Base-by-base conservation (phyloP, 1,284 basidiomycete species). In the Trametes sp. region DNA sequence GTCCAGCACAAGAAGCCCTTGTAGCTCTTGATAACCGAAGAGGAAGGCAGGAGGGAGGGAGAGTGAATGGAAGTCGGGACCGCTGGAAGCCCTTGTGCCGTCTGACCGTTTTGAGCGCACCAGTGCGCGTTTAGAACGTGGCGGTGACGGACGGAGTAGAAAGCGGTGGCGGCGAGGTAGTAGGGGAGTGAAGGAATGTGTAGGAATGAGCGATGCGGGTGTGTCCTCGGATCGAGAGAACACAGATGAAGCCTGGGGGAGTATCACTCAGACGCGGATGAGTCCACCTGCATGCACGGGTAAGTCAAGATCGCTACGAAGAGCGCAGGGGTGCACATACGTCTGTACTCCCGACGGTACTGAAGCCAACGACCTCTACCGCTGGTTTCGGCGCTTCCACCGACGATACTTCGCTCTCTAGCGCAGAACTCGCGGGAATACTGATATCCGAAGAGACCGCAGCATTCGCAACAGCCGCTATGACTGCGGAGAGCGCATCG, bases 331-430 rank as follows among this genome's bases (percentile, higher is more conserved):
- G 23, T n/a, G 28, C n/a, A 53, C 58, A 21, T 26, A 60, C 59
- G 10, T 60, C 59, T 44, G 51, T 24, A 38, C 45, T 48, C 7
- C 10, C 19, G 5, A 59, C 35, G 5, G 59, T 54, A 26, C 59
- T 60, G 45, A 54, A 54, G 5, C 59, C 59, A 11, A 60, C 52
- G 29, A 60, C 59, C 23, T 60, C 59, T 1, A 60, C 59, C 9
- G 59, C 45, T 4, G 59, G 59, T 6, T n/a, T 9, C 14, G 24
- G 2, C 9, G 44, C 4, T 6, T 9, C 26, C 16, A 33, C 38
- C 38, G 14, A n/a, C 38, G 38, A 14, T 14, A 14, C 38, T 16
- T 41, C 38, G 16, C 3, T n/a, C 3, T 16, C 16, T 5, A 19
- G 38, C 16, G 38, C 58, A 14, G 52, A 4, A 19, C 24, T 41